Evolutionary conservation across 345 rosid genomes (phyloP).

Genomic region (Citrus maxima): DNA sequence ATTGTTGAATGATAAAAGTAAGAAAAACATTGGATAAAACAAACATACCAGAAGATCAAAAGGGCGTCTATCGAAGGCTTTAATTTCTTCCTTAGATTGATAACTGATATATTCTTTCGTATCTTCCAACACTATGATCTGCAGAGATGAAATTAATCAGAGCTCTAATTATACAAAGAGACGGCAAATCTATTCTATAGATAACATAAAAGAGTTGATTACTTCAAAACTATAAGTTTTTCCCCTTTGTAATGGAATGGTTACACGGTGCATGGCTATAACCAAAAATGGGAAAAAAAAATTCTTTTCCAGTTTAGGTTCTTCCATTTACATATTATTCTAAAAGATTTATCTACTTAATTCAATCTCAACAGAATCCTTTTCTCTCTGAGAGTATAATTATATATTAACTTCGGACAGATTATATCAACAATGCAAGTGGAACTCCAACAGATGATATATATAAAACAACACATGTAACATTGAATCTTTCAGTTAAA

Average conservation of each 20-base stretch:
- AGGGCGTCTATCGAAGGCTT: conserved; percentile 67
- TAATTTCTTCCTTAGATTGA: conserved; percentile 66
- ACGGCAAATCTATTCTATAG: not conserved
- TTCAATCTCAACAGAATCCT: not conserved
- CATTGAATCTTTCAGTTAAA: not conserved
- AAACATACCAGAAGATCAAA: conserved; percentile 81
- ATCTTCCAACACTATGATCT: conserved; percentile 93
- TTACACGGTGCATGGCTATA: not conserved
- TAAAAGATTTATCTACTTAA: not conserved
- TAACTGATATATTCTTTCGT: conserved; percentile 75
- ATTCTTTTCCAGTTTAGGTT: not conserved
- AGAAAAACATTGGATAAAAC: not conserved
- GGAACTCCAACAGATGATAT: not conserved
- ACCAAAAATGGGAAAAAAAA: not conserved
- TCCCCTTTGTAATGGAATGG: not conserved
- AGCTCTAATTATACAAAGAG: not conserved
- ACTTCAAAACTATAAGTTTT: not conserved
- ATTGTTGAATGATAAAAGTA: conserved; percentile 4
- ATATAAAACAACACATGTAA: not conserved
- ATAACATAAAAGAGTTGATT: not conserved
- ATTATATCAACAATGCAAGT: not conserved
- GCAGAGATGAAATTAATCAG: conserved; percentile 10
- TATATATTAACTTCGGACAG: not conserved
- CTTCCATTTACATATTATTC: not conserved
- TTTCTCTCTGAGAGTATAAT: not conserved